Conservation (phyloP, 2,329 filamentous ascomycete genomes). For the Dichotomopilus funicola region DNA sequence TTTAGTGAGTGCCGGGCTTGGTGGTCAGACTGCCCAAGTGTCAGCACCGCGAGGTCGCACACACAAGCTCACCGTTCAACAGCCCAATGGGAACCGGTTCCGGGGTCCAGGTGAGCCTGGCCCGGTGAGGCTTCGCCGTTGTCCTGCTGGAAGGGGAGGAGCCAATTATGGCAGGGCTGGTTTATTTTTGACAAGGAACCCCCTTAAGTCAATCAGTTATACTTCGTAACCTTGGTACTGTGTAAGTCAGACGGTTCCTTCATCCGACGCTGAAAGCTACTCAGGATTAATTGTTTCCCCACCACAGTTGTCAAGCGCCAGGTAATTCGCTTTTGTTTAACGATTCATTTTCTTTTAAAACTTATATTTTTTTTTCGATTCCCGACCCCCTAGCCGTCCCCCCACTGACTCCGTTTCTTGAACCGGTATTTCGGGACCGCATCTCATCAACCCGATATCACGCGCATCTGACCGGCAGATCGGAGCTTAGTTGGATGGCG, state of each 20-base stretch:
- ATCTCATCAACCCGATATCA: not conserved
- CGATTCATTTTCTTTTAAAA: too few relatives aligned
- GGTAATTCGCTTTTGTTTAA: too few relatives aligned
- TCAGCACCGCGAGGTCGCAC: slow-evolving; percentile 2
- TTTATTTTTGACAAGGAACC: not conserved
- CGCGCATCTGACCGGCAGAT: not conserved
- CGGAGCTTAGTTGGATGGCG: not conserved
- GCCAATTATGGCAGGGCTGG: not conserved
- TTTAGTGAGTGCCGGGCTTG: not conserved
- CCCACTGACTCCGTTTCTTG: not conserved
- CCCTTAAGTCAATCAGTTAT: not conserved
- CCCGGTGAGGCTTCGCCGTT: slow-evolving; percentile 9
- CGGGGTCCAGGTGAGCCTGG: slow-evolving; percentile 4
- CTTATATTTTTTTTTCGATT: not conserved
- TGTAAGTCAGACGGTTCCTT: too few relatives aligned
- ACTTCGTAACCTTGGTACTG: too few relatives aligned
- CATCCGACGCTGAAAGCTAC: too few relatives aligned
- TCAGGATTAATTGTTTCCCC: not conserved
- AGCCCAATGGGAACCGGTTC: slow-evolving; percentile 8
- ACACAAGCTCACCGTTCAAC: not conserved
- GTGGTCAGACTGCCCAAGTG: too few relatives aligned
- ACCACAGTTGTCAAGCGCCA: slow-evolving; percentile 6
- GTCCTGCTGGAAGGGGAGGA: not conserved
- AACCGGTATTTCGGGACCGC: not conserved
- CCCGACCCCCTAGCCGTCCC: too few relatives aligned